Conservation (phyloP, 164 flowering plant genomes). For the Stephania yunnanensis region DNA sequence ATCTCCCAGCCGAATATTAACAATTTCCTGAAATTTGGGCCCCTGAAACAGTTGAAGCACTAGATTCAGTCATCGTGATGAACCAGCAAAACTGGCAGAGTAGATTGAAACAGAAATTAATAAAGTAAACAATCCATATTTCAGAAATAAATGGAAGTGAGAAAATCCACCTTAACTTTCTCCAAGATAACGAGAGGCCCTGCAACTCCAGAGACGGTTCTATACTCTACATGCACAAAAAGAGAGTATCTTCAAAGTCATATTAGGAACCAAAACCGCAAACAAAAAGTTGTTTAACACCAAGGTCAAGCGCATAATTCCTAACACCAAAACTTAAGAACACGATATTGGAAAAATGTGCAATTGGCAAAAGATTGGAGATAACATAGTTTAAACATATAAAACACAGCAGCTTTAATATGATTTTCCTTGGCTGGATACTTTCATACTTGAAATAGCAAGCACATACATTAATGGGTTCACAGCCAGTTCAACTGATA, state of each 20-base stretch:
- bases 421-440: not conserved
- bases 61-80: not conserved
- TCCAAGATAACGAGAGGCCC: constrained; percentile 98
- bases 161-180: constrained; percentile 78
- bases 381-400: not conserved
- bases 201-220: constrained; percentile 97
- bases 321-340: not conserved
- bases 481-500: not conserved
- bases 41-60: constrained; percentile 43
- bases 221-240: constrained; percentile 58
- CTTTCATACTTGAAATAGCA: not conserved
- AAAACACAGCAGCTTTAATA: not conserved
- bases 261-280: not conserved
- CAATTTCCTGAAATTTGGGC: constrained; percentile 94
- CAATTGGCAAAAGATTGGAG: not conserved
- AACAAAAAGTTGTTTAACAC: not conserved
- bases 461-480: not conserved
- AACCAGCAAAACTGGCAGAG: not conserved
- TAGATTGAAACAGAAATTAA: not conserved
- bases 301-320: not conserved
- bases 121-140: not conserved
- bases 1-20: constrained; percentile 91
- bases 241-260: constrained; percentile 1
- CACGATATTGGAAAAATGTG: not conserved
- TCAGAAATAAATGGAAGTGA: constrained; percentile 3